Base-by-base conservation (phyloP, 2,329 filamentous ascomycete genomes). In the Bimuria novae-zelandiae region DNA sequence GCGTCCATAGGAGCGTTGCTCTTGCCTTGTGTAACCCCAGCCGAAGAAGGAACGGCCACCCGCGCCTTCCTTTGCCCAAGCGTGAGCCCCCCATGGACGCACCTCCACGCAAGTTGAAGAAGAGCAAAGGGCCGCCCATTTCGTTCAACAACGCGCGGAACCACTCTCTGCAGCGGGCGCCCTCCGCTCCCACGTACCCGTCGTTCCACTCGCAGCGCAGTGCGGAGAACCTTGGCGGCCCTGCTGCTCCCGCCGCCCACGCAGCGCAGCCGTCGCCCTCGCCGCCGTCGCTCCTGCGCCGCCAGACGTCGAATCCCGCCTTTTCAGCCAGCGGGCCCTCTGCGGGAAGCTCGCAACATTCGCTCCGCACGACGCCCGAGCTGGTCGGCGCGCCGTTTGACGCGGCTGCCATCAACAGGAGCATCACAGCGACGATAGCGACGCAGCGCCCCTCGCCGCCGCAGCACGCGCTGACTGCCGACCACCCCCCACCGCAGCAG, bases 381-480 rank as follows among this genome's bases (percentile, higher is more conserved):
- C 52, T 51, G 32, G 43, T 52, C 22, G 76, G 76, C 51, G 62
- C 66, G 55, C 68, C 72, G 55, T 77, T 78, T 66, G 73, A 75
- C 68, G 64, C 66, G 50, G 67, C 68, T 47, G 66, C 67, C 51
- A 62, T 76, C 54, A 63, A 72, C 59, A 63, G 69, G 61, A 71
- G 67, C 60, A 66, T 76, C 57, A 64, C 71, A 64, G 73, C 57
- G 32, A 54, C 62, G 22, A 56, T 59, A 32, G 19, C 32, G 27
- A 23, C 22, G 32, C 41, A 40, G 47, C 66, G 65, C 40, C 68
- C 68, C n/a, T 54, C 59, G 25, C 63, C 63, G 51, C 65, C 63
- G 35, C 55, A 57, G 50, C 70, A 67, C 65, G 55, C 65, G 64
- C 41, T 67, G 67, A 11, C 56, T 55, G 17, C 63, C 63, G 52